Evolutionary conservation across 163 green algal species (phyloP).

Genomic region (Coccomyxa subellipsoidea): DNA sequence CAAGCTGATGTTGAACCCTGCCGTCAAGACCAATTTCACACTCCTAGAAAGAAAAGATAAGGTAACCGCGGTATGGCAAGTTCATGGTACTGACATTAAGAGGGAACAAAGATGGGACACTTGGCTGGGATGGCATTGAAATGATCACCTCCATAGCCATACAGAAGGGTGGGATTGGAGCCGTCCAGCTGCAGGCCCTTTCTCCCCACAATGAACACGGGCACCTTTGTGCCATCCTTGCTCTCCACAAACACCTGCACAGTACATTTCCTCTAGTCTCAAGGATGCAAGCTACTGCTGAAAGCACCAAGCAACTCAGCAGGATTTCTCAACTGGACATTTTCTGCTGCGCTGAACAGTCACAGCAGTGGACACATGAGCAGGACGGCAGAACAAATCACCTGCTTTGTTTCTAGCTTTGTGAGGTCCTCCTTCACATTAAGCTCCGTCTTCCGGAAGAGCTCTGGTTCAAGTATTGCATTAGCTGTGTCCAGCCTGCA

Average conservation of each 20-base stretch:
- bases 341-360: neutral
- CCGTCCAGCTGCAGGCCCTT: constrained; percentile 67
- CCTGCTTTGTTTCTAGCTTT: constrained; percentile 73
- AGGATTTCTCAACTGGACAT: neutral
- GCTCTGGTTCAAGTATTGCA: constrained; percentile 23
- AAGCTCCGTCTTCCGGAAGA: constrained; percentile 76
- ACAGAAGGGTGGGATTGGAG: constrained; percentile 81
- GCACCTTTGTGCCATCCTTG: constrained; percentile 83
- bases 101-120: too few species aligned
- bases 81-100: too few species aligned
- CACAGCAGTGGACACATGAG: constrained; percentile 24
- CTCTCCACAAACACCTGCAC: constrained; percentile 63
- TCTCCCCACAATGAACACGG: constrained; percentile 83
- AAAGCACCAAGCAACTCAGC: neutral
- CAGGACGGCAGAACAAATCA: constrained; percentile 17
- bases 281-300: neutral
- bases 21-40: constrained; percentile 12
- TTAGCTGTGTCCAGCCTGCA: constrained; percentile 39
- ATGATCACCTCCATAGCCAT: constrained; percentile 90
- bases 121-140: too few species aligned
- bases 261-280: constrained; percentile 5
- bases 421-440: constrained; percentile 37
- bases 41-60: too few species aligned
- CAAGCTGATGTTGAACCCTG: constrained; percentile 81
- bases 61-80: too few species aligned